Conservation (phyloP, 805 yeast genomes). For the Spathaspora hagerdaliae region DNA sequence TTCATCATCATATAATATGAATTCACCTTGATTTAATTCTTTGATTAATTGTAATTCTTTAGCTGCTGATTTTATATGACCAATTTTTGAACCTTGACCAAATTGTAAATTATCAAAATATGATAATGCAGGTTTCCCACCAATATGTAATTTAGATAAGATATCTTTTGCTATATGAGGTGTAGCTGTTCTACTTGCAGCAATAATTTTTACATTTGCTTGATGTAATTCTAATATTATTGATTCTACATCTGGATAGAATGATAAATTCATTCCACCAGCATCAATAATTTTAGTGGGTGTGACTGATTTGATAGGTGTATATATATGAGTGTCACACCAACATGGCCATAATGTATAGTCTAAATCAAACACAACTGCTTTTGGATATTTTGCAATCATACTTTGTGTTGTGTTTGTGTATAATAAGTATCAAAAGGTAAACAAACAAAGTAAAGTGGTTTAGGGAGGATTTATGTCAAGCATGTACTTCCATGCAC, state of each 20-base stretch:
- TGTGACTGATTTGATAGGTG: constrained; percentile 45
- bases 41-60: constrained; percentile 42
- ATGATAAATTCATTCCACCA: constrained; percentile 49
- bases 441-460: no score
- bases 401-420: not conserved
- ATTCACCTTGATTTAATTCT: constrained; percentile 41
- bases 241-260: constrained; percentile 66
- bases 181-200: constrained; percentile 77
- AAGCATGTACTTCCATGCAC: no score
- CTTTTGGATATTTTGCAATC: constrained; percentile 25
- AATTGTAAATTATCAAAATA: constrained; percentile 61
- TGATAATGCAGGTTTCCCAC: constrained; percentile 47
- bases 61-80: constrained; percentile 51
- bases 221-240: constrained; percentile 52
- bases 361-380: constrained; percentile 71
- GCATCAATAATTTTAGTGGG: constrained; percentile 45
- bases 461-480: no score
- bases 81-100: constrained; percentile 61
- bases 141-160: constrained; percentile 49
- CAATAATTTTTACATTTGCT: constrained; percentile 49
- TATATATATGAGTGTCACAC: constrained; percentile 71
- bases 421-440: no score
- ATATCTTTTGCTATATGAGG: constrained; percentile 73
- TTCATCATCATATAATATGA: constrained; percentile 74
- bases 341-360: constrained; percentile 81